Evolutionary conservation across 371 early-diverging fungal species (phyloP).

Genomic region (Basidiobolus meristosporus): DNA sequence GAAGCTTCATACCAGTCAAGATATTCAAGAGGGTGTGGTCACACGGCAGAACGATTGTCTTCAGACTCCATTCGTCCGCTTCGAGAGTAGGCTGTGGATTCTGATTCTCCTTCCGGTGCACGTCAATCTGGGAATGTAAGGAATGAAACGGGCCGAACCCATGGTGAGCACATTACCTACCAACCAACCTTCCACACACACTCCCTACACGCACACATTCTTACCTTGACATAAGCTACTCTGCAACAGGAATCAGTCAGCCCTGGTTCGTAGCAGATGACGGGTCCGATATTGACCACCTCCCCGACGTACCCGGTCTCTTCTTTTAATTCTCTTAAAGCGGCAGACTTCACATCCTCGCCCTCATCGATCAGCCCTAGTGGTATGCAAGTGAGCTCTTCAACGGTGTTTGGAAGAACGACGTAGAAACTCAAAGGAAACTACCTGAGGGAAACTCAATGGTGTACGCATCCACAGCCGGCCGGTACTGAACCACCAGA

Average conservation of each 20-base stretch:
- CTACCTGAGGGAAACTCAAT: constrained; percentile 42
- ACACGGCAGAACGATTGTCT: constrained; percentile 18
- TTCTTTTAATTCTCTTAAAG: constrained; percentile 30
- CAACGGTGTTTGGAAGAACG: not conserved
- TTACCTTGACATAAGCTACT: constrained; percentile 17
- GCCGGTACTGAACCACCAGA: constrained; percentile 40
- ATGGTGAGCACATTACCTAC: not conserved
- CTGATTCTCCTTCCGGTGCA: constrained; percentile 6
- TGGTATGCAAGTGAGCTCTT: not conserved
- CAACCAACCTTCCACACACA: too few relatives aligned
- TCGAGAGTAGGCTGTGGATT: constrained; percentile 11
- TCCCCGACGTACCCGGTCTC: constrained; percentile 25
- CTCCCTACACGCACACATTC: too few relatives aligned
- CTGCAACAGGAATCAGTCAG: constrained; percentile 27
- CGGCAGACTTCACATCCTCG: constrained; percentile 20
- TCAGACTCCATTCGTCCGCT: constrained; percentile 33
- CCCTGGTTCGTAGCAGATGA: constrained; percentile 35
- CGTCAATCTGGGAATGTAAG: constrained; percentile 5
- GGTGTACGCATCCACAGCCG: constrained; percentile 23
- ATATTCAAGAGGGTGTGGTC: constrained; percentile 7
- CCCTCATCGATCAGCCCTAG: constrained; percentile 25
- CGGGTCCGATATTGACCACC: constrained; percentile 6
- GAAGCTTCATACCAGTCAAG: constrained; percentile 11
- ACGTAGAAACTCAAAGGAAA: not conserved
- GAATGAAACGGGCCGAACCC: not conserved